Evolutionary conservation across 2,329 filamentous ascomycete genomes (phyloP), one percentile per base, ranked within the genome.

Genomic region (Monosporascus sp.): DNA sequence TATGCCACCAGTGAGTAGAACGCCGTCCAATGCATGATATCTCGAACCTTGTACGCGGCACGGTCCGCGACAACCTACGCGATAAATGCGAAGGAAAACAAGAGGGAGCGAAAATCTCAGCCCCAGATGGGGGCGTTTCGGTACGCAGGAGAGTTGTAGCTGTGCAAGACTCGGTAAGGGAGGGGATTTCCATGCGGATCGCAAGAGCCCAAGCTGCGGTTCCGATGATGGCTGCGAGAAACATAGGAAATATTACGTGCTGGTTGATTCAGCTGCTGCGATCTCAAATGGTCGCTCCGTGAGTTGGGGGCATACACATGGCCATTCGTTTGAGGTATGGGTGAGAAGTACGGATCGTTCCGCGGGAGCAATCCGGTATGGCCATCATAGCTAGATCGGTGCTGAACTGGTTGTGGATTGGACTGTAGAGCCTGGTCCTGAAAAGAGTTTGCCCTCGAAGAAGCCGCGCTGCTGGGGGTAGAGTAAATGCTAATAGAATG

Each of bases 61-160:
- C n/a, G 24, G 24, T 11, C 26, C 40, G n/a, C 20, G 17, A 20
- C 11, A 27, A 14, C 19, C 22, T 11, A 20, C 22, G 40, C 40
- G 11, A 22, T 43, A 14, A 14, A 35, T 35, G 9, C 31, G 38
- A 35, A 31, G 48, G n/a, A 24, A 26, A 51, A 50, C 31, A 27
- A 47, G 22, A 38, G 37, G 16, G 6, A n/a, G 6, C 48, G 37
- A 41, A 41, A n/a, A 6, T 37, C 41, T 68, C 57, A 80, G n/a
- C 77, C 74, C 78, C 79, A 82, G n/a, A 82, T 80, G 0, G 79
- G 80, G 3, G 71, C 74, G 37, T 77, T 73, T 27, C 73, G 73
- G 60, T 84, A 83, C 6, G 80, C 78, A 5, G 80, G 79, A 4
- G 80, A 80, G 61, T 82, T 80, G 60, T 83, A 82, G 65, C 79